Evolutionary conservation across 1,284 basidiomycete species (phyloP), one percentile per base, ranked within the genome.

Genomic region (Naganishia liquefaciens): DNA sequence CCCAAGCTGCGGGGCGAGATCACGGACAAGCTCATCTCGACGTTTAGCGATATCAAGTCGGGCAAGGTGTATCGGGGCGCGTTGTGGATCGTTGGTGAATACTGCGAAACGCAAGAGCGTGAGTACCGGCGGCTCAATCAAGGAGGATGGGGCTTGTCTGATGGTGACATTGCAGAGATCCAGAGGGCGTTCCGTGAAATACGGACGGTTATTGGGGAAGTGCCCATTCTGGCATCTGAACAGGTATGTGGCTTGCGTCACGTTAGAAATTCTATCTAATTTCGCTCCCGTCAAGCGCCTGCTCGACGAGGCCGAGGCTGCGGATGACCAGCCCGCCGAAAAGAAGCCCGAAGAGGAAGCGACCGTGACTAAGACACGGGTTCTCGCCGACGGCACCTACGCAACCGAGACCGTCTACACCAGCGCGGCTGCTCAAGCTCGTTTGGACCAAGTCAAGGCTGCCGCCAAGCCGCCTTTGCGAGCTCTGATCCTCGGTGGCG

Each of bases 1-100:
- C 94, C 94, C 2, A 81, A 86, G 66, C 85, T 99, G 25, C 90
- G 96, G 10, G 77, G 84, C 2, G 84, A 88, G 10, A 94, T 99
- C 73, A 89, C 91, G 64, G 86, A 90, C 73, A 93, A 92, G 75
- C 86, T 99, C 52, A 86, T 90, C 54, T 82, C 86, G 53, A 92
- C 93, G 0, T 88, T 99, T 60, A 76, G 84, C 53, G 90, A 93
- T 63, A 93, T 99, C 82, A 94, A 95, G 80, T 94, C 91, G 19
- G 95, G 94, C 68, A 99, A 98, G 78, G 95, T 98, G 39, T 98
- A 92, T 84, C 87, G 95, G 15, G 95, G 96, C 5, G 87, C 97
- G 13, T 84, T 99, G 63, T 99, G 95, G 95, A 98, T 99, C 70
- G 85, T 98, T 15, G 96, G 95, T 70, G 96, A 99, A 80, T 99